These are phyloP conservation scores for Mycena rosella DNA, from an alignment of 768 basidiomycete species.

Conservation along the genomic window DNA sequence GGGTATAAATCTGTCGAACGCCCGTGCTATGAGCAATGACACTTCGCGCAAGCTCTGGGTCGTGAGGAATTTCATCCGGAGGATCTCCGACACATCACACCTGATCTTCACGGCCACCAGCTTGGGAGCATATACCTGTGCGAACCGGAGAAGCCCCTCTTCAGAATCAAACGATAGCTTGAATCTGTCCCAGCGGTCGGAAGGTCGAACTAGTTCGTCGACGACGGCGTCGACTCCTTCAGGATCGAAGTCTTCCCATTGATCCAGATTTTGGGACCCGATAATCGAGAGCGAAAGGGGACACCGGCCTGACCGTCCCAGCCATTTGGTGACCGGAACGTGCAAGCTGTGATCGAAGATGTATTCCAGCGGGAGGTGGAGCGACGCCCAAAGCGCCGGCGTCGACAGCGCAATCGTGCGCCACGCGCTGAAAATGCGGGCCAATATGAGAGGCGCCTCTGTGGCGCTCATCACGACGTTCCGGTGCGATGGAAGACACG, in stretches of 20 bases:
- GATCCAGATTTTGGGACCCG: neutral
- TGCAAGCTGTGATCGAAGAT: neutral
- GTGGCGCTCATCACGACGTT: constrained; percentile 31
- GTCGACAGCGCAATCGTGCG: constrained; percentile 39
- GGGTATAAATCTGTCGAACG: constrained; percentile 8
- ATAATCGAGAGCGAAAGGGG: constrained; percentile 5
- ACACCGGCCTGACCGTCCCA: neutral
- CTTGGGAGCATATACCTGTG: neutral
- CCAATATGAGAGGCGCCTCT: constrained; percentile 41
- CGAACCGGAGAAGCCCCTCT: neutral
- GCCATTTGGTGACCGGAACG: neutral
- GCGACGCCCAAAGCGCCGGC: too few relatives aligned
- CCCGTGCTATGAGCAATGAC: neutral
- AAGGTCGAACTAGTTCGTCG: neutral
- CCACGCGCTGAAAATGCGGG: constrained; percentile 42
- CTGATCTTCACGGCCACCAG: neutral
- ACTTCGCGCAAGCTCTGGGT: neutral
- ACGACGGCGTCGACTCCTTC: neutral
- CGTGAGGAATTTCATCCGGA: neutral
- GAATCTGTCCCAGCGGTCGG: neutral
- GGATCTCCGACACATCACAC: neutral
- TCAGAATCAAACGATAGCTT: neutral
- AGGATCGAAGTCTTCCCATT: neutral
- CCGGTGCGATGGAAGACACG: constrained; percentile 37
- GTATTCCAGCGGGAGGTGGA: constrained; percentile 23